These are phyloP conservation scores for Anethum foeniculum DNA, from an alignment of 140 eudicot genomes.

Conservation along the genomic window DNA sequence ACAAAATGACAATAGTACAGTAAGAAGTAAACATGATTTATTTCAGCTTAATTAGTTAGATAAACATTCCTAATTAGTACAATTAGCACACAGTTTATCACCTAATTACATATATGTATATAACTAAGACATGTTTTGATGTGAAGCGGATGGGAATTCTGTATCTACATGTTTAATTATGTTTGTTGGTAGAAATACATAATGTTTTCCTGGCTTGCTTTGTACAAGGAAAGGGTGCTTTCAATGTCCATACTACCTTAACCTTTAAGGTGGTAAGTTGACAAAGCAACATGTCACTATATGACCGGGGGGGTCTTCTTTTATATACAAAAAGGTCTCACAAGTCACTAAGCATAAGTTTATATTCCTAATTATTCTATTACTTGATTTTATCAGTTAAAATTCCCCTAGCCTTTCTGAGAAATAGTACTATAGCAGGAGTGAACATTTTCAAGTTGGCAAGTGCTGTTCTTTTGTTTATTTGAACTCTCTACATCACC, in stretches of 20 bases:
- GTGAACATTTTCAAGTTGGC: background rate
- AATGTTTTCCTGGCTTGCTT: background rate
- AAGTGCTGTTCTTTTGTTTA: background rate
- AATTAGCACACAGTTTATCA: background rate
- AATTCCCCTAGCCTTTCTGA: background rate
- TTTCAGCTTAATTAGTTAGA: background rate
- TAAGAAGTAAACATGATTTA: background rate
- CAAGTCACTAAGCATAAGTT: conserved; percentile 2
- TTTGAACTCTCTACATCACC: background rate
- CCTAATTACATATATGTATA: background rate
- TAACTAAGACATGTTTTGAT: background rate
- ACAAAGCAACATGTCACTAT: conserved; percentile 8
- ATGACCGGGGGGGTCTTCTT: background rate
- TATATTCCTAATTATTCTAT: background rate
- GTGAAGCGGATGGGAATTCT: background rate
- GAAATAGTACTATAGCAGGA: background rate
- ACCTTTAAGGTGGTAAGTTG: background rate
- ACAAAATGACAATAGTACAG: background rate
- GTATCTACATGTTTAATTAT: background rate
- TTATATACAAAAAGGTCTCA: background rate
- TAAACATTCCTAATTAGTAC: background rate
- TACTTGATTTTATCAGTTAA: background rate
- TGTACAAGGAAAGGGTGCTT: background rate
- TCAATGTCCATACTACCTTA: background rate
- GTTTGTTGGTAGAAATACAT: background rate